Conservation (phyloP, 352 stramenopile genomes). For the Globisporangium canariense region DNA sequence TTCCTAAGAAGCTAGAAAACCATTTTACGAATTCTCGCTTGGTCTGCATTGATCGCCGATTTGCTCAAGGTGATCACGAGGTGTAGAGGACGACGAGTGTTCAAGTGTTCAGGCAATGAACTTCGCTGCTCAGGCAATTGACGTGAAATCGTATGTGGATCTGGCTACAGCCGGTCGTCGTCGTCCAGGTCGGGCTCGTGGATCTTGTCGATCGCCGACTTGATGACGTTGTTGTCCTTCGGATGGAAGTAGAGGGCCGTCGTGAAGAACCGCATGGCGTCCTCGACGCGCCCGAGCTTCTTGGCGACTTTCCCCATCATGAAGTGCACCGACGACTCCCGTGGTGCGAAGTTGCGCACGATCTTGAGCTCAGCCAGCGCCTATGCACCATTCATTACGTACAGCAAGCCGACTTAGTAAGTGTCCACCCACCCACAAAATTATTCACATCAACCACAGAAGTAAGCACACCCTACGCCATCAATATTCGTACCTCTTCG, state of each 20-base stretch:
- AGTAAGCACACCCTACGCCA: neutral
- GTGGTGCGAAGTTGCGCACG: conserved; percentile 90
- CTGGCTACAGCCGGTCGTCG: conserved; percentile 42
- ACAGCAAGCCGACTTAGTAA: neutral
- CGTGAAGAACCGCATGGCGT: conserved; percentile 95
- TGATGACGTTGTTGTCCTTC: conserved; percentile 97
- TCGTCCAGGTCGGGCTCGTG: conserved; percentile 65
- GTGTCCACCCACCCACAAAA: too few species aligned
- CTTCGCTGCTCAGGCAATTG: too few species aligned
- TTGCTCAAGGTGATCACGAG: too few species aligned
- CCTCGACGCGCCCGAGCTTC: conserved; percentile 83
- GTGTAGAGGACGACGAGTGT: neutral
- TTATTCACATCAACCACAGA: neutral
- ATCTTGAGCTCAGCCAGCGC: conserved; percentile 91
- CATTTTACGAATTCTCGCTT: too few species aligned
- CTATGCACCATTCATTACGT: conserved; percentile 9
- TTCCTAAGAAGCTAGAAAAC: too few species aligned
- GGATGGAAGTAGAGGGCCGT: conserved; percentile 96
- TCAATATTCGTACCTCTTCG: conserved; percentile 56
- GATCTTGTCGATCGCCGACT: conserved; percentile 93
- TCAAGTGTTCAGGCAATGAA: too few species aligned
- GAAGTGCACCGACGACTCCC: conserved; percentile 97
- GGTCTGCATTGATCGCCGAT: too few species aligned
- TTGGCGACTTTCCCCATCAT: conserved; percentile 95
- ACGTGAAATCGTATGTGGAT: neutral